These are phyloP conservation scores for Talaromyces thailandensis DNA, from an alignment of 495 filamentous ascomycete species.

Conservation along the genomic window DNA sequence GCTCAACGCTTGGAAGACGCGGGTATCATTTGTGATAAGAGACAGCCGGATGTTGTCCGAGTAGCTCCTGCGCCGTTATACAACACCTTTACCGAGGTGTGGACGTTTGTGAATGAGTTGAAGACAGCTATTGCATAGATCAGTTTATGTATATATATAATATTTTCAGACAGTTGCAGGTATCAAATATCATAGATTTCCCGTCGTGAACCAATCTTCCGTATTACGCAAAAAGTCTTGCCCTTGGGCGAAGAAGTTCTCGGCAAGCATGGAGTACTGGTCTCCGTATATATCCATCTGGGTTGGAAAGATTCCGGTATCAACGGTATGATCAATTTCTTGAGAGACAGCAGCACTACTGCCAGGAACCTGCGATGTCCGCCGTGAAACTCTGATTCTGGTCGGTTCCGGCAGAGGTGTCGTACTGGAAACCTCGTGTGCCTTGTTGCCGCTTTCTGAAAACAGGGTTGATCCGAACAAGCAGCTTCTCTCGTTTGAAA, in stretches of 20 bases:
- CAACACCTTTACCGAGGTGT: conserved; percentile 75
- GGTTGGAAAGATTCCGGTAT: conserved; percentile 12
- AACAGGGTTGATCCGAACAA: conserved; percentile 35
- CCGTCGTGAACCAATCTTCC: conserved; percentile 30
- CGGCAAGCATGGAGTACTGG: conserved; percentile 38
- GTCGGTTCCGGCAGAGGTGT: conserved; percentile 36
- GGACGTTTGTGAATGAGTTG: conserved; percentile 56
- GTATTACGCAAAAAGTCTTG: conserved; percentile 32
- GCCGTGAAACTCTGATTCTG: conserved; percentile 13
- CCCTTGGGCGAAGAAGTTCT: conserved; percentile 40
- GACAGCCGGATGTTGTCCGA: conserved; percentile 86
- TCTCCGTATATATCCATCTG: conserved; percentile 30
- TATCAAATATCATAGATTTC: conserved; percentile 21
- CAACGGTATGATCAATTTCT: not conserved
- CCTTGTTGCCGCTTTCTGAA: conserved; percentile 12
- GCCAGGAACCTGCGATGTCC: not conserved
- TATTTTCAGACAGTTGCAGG: not conserved
- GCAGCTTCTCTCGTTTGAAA: conserved; percentile 26
- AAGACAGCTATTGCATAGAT: conserved; percentile 20
- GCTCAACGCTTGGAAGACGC: conserved; percentile 57
- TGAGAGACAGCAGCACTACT: not conserved
- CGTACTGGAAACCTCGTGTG: conserved; percentile 35
- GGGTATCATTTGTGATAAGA: conserved; percentile 79
- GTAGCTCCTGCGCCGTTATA: conserved; percentile 89
- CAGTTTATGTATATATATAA: not conserved